Percentiles rank a stretch among this genome's conserved stretches.
These are phyloP conservation scores for Syzygium aqueum DNA, from an alignment of 345 rosid genomes.

Conservation along the genomic window DNA sequence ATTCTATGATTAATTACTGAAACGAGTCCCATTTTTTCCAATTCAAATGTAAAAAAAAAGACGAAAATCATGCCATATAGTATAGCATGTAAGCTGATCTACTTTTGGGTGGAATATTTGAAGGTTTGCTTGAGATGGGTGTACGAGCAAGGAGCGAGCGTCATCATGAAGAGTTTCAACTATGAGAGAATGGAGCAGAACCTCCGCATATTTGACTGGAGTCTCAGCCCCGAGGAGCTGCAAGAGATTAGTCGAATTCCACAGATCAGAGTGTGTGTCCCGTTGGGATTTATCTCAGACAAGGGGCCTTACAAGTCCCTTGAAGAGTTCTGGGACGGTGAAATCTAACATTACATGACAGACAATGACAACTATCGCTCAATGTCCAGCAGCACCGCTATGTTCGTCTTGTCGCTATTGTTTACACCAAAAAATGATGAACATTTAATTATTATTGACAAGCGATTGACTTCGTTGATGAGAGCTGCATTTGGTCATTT, in stretches of 20 bases:
- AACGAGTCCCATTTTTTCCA: not conserved
- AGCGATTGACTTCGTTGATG: too few species aligned
- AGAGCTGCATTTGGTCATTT: too few species aligned
- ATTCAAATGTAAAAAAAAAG: not conserved
- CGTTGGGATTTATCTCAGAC: not conserved
- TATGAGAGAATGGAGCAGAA: conserved; percentile 11
- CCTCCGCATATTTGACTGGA: conserved; percentile 12
- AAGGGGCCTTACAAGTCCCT: conserved; percentile 4
- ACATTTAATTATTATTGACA: too few species aligned
- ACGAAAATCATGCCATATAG: not conserved
- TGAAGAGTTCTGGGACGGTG: conserved; percentile 8
- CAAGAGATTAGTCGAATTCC: conserved; percentile 4
- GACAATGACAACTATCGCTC: too few species aligned
- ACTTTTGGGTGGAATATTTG: not conserved
- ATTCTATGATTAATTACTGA: not conserved
- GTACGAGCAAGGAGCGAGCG: conserved; percentile 7
- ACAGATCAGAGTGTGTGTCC: not conserved
- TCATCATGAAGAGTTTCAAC: conserved; percentile 13
- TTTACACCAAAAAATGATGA: too few species aligned
- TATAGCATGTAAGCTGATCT: not conserved
- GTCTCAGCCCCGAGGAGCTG: conserved; percentile 2
- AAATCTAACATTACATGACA: not conserved
- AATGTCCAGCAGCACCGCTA: not conserved
- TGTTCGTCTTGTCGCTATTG: not conserved
- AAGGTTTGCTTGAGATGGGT: conserved; percentile 12